Evolutionary conservation across 2,329 filamentous ascomycete species (phyloP).

Genomic region (Didymella lethalis): DNA sequence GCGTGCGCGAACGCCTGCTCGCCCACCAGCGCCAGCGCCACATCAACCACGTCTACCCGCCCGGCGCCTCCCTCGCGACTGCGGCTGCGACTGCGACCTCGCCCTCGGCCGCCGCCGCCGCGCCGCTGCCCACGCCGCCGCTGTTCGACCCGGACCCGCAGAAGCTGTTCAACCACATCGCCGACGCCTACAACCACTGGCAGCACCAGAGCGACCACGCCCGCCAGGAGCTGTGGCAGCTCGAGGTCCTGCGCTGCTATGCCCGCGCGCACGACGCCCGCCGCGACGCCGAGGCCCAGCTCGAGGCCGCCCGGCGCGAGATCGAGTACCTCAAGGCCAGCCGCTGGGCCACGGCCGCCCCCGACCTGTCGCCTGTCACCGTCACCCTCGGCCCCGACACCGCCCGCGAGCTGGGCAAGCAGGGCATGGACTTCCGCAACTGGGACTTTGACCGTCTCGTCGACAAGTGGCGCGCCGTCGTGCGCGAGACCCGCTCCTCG

Average conservation of each 20-base stretch:
- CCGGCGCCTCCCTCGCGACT: conserved; percentile 21
- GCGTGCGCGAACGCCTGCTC: conserved; percentile 71
- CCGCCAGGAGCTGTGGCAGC: conserved; percentile 55
- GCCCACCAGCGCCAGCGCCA: conserved; percentile 46
- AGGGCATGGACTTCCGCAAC: conserved; percentile 49
- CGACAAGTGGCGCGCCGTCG: conserved; percentile 50
- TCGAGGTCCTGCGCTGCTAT: conserved; percentile 57
- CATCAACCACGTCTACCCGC: conserved; percentile 47
- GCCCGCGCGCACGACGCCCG: conserved; percentile 52
- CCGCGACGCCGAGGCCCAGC: conserved; percentile 47
- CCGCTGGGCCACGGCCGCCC: conserved; percentile 36
- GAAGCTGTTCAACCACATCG: conserved; percentile 75
- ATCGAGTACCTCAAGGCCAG: conserved; percentile 52
- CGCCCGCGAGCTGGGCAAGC: conserved; percentile 50
- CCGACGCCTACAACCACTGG: conserved; percentile 82
- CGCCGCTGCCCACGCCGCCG: conserved; percentile 49
- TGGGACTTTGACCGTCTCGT: conserved; percentile 54
- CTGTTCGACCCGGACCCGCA: conserved; percentile 68
- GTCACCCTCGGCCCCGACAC: conserved; percentile 49
- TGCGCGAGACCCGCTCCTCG: conserved; percentile 43
- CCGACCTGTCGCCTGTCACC: conserved; percentile 45
- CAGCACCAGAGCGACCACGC: conserved; percentile 64
- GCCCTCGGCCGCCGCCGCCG: conserved; percentile 37
- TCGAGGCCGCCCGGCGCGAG: conserved; percentile 53
- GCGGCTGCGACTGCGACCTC: conserved; percentile 29